Base-by-base conservation (phyloP, 768 basidiomycete species). In the Collybia nuda region DNA sequence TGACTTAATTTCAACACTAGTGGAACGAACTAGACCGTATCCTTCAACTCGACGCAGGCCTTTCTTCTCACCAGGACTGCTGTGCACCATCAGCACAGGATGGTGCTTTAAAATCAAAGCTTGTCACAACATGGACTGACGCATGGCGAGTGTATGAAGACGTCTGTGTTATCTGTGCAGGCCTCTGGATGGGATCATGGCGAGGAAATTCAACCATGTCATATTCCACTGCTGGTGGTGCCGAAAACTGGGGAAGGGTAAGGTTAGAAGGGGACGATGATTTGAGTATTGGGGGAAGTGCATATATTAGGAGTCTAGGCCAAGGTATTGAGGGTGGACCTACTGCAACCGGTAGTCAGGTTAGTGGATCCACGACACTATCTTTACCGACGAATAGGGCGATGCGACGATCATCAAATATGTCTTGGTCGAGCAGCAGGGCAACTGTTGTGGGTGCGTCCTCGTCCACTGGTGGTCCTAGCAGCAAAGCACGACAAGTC, bases 91-190 rank as follows among this genome's bases (percentile, higher is more conserved):
- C 71, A 21, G 45, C 67, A 12, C 62, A 65, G 26, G 36, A 62
- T 14, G 62, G 57, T 41, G 55, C 59, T 23, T 41, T 58, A 4
- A 77, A 71, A 59, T 63, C 68, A 9, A 77, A 72, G 48, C 52
- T 72, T 7, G 61, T 78, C 17, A 73, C 80, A 3, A 56, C 74
- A 2, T 90, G 87, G 86, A 76, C 82, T 12, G 90, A 91, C 54
- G 79, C 80, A 6, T 91, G 89, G 88, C 79, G 81, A 21, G 73
- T 92, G 11, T 93, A 93, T 58, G 90, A 93, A 67, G 91, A 93
- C 52, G 85, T 87, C 18, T 93, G 91, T 54, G 72, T 91, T 36
- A 73, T 90, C 40, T 92, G 90, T 59, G 90, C 89, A 0, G 82
- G 87, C 2, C 74, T 90, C n/a, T 92, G 88, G 89, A 78, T 85